Percentiles rank a stretch among this genome's conserved stretches.
These are phyloP conservation scores for Dothideomycetidae sp. DNA, from an alignment of 2,329 filamentous ascomycete genomes.

Conservation along the genomic window DNA sequence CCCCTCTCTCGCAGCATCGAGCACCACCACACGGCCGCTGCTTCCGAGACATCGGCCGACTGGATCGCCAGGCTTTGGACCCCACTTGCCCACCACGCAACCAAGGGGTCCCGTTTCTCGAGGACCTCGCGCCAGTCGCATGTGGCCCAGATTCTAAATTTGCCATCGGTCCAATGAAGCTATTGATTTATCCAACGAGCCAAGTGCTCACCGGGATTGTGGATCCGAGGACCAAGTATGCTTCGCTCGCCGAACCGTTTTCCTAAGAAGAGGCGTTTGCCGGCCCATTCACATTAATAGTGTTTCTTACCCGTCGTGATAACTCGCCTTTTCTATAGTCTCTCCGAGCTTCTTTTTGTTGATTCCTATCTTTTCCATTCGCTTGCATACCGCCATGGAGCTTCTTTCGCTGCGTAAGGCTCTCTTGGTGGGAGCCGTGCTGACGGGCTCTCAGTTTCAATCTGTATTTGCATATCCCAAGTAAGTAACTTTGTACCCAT, in stretches of 20 bases:
- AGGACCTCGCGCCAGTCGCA: neutral
- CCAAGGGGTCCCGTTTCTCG: neutral
- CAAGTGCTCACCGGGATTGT: neutral
- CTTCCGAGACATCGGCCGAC: neutral
- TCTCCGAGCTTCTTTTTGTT: neutral
- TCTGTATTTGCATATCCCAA: conserved; percentile 7
- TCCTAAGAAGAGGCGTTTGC: neutral
- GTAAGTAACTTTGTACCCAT: conserved; percentile 1
- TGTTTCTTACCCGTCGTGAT: neutral
- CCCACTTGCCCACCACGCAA: neutral
- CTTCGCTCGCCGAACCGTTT: neutral
- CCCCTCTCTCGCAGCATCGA: too few relatives aligned
- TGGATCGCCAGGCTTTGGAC: neutral
- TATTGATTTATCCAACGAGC: neutral
- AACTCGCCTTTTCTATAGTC: neutral
- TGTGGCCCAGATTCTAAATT: neutral
- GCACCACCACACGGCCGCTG: too few relatives aligned
- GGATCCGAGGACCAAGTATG: too few relatives aligned
- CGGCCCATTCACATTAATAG: too few relatives aligned
- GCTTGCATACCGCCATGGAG: conserved; percentile 4
- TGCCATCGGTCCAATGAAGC: neutral
- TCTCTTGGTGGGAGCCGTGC: conserved; percentile 6
- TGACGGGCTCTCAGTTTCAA: conserved; percentile 7
- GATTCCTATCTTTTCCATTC: conserved; percentile 1
- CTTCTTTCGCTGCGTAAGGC: conserved; percentile 5